A percentile compares a stretch with the other conserved stretches of the same genome.
These are phyloP conservation scores for Pythium dissotocum DNA, from an alignment of 352 stramenopile genomes.

Conservation along the genomic window DNA sequence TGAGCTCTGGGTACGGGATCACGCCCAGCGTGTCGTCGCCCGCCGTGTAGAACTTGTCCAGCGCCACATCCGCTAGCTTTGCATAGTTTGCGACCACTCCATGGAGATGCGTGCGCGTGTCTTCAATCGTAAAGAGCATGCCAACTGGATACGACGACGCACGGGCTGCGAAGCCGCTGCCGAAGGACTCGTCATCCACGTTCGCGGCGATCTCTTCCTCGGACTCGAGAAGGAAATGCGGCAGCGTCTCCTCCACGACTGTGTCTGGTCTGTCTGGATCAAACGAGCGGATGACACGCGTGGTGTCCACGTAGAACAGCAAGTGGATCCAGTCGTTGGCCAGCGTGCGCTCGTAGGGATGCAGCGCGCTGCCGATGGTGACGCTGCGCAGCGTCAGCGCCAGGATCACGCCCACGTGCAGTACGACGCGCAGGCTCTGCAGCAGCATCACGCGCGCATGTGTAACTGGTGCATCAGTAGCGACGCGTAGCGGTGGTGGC, in stretches of 20 bases:
- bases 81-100: conserved; percentile 67
- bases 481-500: not conserved
- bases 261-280: conserved; percentile 6
- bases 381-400: conserved; percentile 50
- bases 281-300: conserved; percentile 17
- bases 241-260: conserved; percentile 42
- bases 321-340: conserved; percentile 72
- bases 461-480: not conserved
- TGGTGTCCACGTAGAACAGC: conserved; percentile 70
- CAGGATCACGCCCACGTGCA: conserved; percentile 45
- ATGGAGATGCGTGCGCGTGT: conserved; percentile 71
- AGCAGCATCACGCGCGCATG: conserved; percentile 19
- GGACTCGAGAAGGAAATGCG: conserved; percentile 64
- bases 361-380: conserved; percentile 44
- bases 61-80: conserved; percentile 45
- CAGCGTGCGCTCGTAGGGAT: conserved; percentile 60
- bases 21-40: conserved; percentile 15
- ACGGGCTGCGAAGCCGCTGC: conserved; percentile 45
- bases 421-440: conserved; percentile 30
- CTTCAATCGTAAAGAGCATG: conserved; percentile 70
- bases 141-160: conserved; percentile 61
- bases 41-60: conserved; percentile 53
- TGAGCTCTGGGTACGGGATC: conserved; percentile 48
- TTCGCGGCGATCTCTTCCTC: conserved; percentile 70
- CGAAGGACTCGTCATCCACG: conserved; percentile 64